Evolutionary conservation across 192 early-diverging fungal species (phyloP), one percentile per base, ranked within the genome.

Genomic region (Podila clonocystis): DNA sequence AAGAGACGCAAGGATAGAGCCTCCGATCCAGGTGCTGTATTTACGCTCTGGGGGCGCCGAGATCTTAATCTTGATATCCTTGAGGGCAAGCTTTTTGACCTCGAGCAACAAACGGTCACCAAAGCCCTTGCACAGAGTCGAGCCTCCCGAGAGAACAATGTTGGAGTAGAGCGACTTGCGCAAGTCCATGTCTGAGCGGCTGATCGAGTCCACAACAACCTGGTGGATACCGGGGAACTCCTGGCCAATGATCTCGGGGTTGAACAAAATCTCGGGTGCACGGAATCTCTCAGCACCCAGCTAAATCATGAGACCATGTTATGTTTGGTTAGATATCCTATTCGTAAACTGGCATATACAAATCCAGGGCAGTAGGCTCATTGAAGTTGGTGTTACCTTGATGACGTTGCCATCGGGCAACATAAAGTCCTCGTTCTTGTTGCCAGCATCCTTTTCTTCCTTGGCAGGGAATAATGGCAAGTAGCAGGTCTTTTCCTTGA

Each of bases 1-100:
- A 67, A 98, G 89, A 12, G 94, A 94, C 9, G 96, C 97, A 58
- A 98, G 75, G 87, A 99, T 98, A 34, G 94, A 95, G 1, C 97
- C 97, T 63, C 97, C 98, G 73, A 98, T 97, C 97, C 98, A 99
- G 33, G 97, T 98, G 33, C 94, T 94, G 85, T 97, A 99, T 82
- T 97, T 98, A 68, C 98, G 93, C 88, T 99, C 98, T 30, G 95
- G 97, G 50, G 96, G 97, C 0, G 97, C 97, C 38, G 91, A 96
- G 72, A 99, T 98, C 82, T 96, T 98, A 82, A 99, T 97, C 87
- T 98, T 99, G 75, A 95, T 89, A 72, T 98, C 97, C 76, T 96
- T 96, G 49, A 95, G 78, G 8, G 96, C 94, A 68, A 96, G 84
- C 75, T 93, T 95, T 68, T 94, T 95, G 63, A 98, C 88, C 82